Evolutionary conservation across 2,329 filamentous ascomycete species (phyloP).

Genomic region (Botrytis hyacinthi): DNA sequence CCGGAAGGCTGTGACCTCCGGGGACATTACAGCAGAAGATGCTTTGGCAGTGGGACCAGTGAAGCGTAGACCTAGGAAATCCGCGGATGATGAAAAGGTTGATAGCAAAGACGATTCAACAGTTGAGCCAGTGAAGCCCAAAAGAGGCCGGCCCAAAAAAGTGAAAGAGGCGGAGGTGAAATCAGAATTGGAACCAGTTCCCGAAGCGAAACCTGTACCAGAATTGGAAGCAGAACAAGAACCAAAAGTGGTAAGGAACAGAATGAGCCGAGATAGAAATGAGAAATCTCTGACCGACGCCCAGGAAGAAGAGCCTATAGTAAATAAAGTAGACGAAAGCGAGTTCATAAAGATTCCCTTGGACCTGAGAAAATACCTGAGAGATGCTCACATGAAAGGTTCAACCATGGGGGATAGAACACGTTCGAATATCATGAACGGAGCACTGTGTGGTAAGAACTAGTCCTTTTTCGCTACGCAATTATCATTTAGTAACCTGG

Average conservation of each 20-base stretch:
- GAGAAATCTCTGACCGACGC: not conserved
- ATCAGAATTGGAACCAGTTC: not conserved
- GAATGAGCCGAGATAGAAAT: not conserved
- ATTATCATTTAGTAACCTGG: not conserved
- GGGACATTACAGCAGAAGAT: not conserved
- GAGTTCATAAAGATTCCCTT: not conserved
- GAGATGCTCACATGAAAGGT: not conserved
- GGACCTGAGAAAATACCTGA: not conserved
- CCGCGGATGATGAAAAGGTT: not conserved
- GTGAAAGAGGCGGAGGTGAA: not conserved
- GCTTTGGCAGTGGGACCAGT: not conserved
- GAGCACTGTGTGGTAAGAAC: slow-evolving; percentile 46
- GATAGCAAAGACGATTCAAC: not conserved
- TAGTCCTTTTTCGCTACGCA: not conserved
- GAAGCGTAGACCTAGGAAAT: not conserved
- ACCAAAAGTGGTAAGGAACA: not conserved
- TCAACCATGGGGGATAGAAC: slow-evolving; percentile 22
- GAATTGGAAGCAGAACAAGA: not conserved
- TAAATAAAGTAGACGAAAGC: not conserved
- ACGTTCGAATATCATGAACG: slow-evolving; percentile 53
- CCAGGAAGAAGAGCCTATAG: not conserved
- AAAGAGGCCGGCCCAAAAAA: not conserved
- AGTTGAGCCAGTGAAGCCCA: not conserved
- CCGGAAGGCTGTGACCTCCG: not conserved
- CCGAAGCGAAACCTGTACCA: not conserved